A percentile compares a stretch with the other conserved stretches of the same genome.
Evolutionary conservation across 208 protist genomes (phyloP).

Genomic region (Angomonas deanei): DNA sequence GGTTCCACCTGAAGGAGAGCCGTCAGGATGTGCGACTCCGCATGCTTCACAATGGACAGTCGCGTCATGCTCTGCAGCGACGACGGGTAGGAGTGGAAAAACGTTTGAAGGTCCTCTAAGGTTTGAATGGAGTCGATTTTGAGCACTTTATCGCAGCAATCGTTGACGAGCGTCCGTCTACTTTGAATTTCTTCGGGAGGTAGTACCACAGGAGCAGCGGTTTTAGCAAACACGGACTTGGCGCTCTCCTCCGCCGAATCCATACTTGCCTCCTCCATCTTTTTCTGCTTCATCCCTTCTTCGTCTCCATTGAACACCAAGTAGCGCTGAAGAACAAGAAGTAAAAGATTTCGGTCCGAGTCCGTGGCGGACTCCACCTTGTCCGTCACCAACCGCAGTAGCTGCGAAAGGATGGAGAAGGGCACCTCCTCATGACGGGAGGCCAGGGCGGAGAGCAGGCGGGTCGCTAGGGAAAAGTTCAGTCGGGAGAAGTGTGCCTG

Average conservation of each 20-base stretch:
- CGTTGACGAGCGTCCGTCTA: conserved; percentile 22
- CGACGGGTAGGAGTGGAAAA: conserved; percentile 49
- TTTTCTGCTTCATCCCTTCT: not conserved
- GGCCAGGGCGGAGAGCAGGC: conserved; percentile 54
- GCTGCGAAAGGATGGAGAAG: conserved; percentile 24
- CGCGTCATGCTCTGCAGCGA: conserved; percentile 39
- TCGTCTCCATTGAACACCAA: conserved; percentile 8
- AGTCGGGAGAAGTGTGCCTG: conserved; percentile 41
- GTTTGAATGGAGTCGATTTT: conserved; percentile 49
- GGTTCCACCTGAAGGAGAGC: conserved; percentile 15
- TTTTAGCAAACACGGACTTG: too few species aligned
- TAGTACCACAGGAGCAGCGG: not conserved
- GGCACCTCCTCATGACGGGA: conserved; percentile 42
- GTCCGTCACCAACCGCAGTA: conserved; percentile 39
- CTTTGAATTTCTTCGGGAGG: conserved; percentile 4
- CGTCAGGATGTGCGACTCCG: conserved; percentile 33
- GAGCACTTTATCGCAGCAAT: conserved; percentile 57
- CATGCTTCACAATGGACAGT: conserved; percentile 28
- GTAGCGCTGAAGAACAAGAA: conserved; percentile 70
- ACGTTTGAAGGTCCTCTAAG: conserved; percentile 35
- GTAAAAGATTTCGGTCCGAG: conserved; percentile 63
- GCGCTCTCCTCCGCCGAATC: not conserved
- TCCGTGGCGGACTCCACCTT: conserved; percentile 28
- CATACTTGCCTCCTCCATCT: not conserved
- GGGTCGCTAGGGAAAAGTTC: conserved; percentile 56